These are phyloP conservation scores for Solanum medicagineum DNA, from an alignment of 257 asterid species.

Conservation along the genomic window DNA sequence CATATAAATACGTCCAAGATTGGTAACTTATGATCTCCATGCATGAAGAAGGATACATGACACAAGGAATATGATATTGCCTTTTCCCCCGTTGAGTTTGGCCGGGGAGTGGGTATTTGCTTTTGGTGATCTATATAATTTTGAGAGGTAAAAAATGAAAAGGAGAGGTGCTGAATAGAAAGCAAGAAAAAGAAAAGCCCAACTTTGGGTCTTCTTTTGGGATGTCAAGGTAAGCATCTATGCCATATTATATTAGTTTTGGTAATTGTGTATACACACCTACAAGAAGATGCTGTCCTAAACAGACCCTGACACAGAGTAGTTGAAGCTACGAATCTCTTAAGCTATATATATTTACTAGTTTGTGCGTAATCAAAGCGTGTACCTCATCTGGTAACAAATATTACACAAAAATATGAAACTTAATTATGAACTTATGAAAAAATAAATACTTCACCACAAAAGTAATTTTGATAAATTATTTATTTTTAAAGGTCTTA, in stretches of 20 bases:
- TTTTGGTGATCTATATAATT: not conserved
- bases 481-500: too few relatives aligned
- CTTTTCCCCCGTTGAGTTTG: not conserved
- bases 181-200: slow-evolving; percentile 54
- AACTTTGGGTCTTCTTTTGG: slow-evolving; percentile 9
- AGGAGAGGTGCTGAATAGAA: slow-evolving; percentile 51
- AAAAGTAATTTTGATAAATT: too few relatives aligned
- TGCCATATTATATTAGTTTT: slow-evolving; percentile 12
- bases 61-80: not conserved
- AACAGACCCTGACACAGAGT: not conserved
- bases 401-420: too few relatives aligned
- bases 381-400: too few relatives aligned
- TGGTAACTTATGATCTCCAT: not conserved
- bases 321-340: not conserved
- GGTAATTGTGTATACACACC: not conserved
- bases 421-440: too few relatives aligned
- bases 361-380: too few relatives aligned
- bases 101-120: not conserved
- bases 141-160: not conserved
- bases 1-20: too few relatives aligned
- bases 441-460: too few relatives aligned
- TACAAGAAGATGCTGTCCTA: not conserved
- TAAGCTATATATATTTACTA: too few relatives aligned
- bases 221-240: slow-evolving; percentile 73
- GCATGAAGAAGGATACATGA: not conserved